These are phyloP conservation scores for Musa troglodytarum DNA, from an alignment of 176 grass and related monocot genomes.

Conservation along the genomic window DNA sequence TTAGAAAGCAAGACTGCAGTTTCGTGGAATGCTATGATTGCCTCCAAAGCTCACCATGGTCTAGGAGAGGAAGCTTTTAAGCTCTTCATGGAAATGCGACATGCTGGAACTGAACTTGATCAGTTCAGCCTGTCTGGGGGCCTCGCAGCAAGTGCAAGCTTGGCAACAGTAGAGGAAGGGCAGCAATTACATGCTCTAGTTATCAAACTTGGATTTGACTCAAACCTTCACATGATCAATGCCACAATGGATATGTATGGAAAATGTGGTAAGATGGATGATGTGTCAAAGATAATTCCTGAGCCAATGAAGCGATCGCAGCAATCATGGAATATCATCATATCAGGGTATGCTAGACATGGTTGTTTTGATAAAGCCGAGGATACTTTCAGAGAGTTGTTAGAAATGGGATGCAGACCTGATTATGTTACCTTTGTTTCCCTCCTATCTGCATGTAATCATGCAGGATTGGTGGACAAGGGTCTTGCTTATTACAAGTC, in stretches of 20 bases:
- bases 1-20: slow-evolving; percentile 39
- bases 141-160: slow-evolving; percentile 52
- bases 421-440: slow-evolving; percentile 79
- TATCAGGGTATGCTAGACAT: slow-evolving; percentile 70
- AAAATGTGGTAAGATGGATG: slow-evolving; percentile 79
- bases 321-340: slow-evolving; percentile 78
- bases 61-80: slow-evolving; percentile 70
- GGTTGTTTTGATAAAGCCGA: slow-evolving; percentile 66
- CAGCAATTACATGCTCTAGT: slow-evolving; percentile 71
- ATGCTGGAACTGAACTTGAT: slow-evolving; percentile 51
- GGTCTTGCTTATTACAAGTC: slow-evolving; percentile 55
- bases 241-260: slow-evolving; percentile 84
- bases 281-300: slow-evolving; percentile 58
- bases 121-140: slow-evolving; percentile 62
- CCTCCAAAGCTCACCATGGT: slow-evolving; percentile 57
- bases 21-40: slow-evolving; percentile 78
- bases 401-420: slow-evolving; percentile 39
- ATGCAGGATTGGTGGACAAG: slow-evolving; percentile 65
- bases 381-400: slow-evolving; percentile 63
- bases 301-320: slow-evolving; percentile 36
- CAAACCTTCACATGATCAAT: slow-evolving; percentile 57
- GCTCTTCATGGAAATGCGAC: slow-evolving; percentile 46
- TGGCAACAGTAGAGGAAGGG: slow-evolving; percentile 86
- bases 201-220: slow-evolving; percentile 54
- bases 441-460: slow-evolving; percentile 73